Evolutionary conservation across 176 grass and related monocot species (phyloP), one percentile per base, ranked within the genome.

Genomic region (Pontederia paniculata): DNA sequence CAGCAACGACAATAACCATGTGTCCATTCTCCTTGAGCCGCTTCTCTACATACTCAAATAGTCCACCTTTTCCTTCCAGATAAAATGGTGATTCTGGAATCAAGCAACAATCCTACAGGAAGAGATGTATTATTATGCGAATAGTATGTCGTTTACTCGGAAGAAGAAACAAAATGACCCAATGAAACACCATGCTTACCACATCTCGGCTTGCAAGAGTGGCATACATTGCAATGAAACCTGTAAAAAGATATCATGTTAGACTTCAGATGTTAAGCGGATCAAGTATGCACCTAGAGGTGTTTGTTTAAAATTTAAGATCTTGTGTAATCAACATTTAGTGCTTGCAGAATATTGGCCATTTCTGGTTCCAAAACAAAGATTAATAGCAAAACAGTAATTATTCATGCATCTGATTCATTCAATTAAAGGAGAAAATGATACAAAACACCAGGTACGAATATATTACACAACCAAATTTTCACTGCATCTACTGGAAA

Each of bases 221-320:
- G 23, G 60, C 60, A 63, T 63, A 63, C 60, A 63, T 63, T 9
- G 60, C 60, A 48, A 63, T 63, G 60, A 63, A 63, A 6, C 60
- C 60, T 63, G 44, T 42, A 63, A 14, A 15, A 63, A 20, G 57
- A 19, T 12, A 18, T 17, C 10, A 8, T 9, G 45, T 62, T 62
- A 62, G 43, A 21, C 17, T 1, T 9, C 10, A 45, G 11, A 47
- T 10, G 18, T 5, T 15, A 37, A 5, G n/a, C n/a, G 12, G 12
- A 58, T 58, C 16, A 17, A 8, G 44, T 9, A 12, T 42, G 28
- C 17, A 17, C 16, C 3, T 59, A 59, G 9, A 41, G 31, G 13
- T 28, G 43, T 58, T 0, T 12, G 12, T 8, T 10, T 12, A 46
- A 46, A 55, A 21, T 3, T 23, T 25, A 2, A 12, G 14, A 11